Conservation (phyloP, 345 rosid genomes). For the Eutrema heterophyllum region DNA sequence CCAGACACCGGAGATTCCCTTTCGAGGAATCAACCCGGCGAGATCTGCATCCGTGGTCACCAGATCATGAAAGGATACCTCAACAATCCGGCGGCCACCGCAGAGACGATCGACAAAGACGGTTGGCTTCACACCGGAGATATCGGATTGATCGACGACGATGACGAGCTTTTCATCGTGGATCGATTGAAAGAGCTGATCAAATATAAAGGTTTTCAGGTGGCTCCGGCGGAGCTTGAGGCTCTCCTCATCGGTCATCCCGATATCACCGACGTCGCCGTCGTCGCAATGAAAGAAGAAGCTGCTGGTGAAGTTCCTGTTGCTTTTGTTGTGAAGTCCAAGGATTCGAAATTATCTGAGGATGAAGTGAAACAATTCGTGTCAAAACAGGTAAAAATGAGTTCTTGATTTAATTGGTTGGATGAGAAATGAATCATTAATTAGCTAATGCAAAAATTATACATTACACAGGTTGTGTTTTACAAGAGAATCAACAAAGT, state of each 20-base stretch:
- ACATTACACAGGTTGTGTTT: constrained; percentile 61
- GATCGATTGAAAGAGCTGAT: constrained; percentile 71
- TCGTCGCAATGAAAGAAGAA: constrained; percentile 64
- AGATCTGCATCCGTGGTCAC: constrained; percentile 79
- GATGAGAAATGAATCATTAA: background rate
- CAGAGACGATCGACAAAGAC: constrained; percentile 46
- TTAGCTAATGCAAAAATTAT: background rate
- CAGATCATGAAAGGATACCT: constrained; percentile 89
- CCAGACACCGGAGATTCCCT: constrained; percentile 60
- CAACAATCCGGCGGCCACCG: constrained; percentile 43
- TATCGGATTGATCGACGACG: constrained; percentile 54
- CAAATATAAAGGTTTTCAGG: constrained; percentile 72
- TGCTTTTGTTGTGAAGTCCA: constrained; percentile 59
- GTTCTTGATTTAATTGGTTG: background rate
- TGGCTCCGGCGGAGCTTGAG: constrained; percentile 77
- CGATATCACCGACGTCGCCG: constrained; percentile 53
- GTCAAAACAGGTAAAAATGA: constrained; percentile 49
- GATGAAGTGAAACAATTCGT: constrained; percentile 60
- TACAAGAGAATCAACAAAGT: constrained; percentile 73
- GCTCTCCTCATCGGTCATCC: constrained; percentile 54
- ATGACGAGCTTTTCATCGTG: constrained; percentile 59
- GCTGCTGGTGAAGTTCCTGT: constrained; percentile 70
- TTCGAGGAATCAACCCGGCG: constrained; percentile 60
- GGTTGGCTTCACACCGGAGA: constrained; percentile 54
- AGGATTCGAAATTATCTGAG: constrained; percentile 47